Conservation (phyloP, 495 filamentous ascomycete species). For the Tuber umbilicatum region DNA sequence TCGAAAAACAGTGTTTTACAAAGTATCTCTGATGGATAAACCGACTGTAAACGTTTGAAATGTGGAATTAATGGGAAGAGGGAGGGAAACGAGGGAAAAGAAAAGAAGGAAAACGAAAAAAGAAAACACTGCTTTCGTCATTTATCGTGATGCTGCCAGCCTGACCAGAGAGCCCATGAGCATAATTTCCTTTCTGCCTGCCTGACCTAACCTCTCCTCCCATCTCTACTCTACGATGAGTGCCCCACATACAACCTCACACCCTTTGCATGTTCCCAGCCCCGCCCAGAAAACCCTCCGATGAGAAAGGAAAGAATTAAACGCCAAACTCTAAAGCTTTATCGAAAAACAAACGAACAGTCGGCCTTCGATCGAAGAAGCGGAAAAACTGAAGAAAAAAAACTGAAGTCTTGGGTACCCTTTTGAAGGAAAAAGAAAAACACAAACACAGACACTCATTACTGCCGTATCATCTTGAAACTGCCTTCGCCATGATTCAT, state of each 20-base stretch:
- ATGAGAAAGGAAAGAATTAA: not conserved
- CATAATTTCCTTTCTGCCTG: not conserved
- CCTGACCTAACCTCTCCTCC: not conserved
- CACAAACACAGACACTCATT: not conserved
- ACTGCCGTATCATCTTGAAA: not conserved
- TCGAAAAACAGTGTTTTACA: not conserved
- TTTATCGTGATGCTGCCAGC: not conserved
- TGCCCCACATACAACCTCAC: not conserved
- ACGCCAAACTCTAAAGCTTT: constrained; percentile 1
- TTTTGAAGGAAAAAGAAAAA: not conserved
- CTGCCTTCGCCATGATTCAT: not conserved
- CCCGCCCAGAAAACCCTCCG: not conserved
- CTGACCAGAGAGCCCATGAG: not conserved
- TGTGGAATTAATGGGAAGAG: not conserved
- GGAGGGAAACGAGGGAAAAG: not conserved
- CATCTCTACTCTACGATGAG: not conserved
- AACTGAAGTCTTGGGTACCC: not conserved
- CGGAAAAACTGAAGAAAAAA: not conserved
- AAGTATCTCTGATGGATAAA: not conserved
- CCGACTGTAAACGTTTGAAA: not conserved
- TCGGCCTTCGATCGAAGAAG: not conserved
- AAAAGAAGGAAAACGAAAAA: not conserved
- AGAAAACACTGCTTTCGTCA: not conserved
- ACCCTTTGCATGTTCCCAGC: not conserved
- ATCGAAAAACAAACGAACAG: not conserved